Base-by-base conservation (phyloP, 768 basidiomycete genomes). In the Cyclocybe aegerita region DNA sequence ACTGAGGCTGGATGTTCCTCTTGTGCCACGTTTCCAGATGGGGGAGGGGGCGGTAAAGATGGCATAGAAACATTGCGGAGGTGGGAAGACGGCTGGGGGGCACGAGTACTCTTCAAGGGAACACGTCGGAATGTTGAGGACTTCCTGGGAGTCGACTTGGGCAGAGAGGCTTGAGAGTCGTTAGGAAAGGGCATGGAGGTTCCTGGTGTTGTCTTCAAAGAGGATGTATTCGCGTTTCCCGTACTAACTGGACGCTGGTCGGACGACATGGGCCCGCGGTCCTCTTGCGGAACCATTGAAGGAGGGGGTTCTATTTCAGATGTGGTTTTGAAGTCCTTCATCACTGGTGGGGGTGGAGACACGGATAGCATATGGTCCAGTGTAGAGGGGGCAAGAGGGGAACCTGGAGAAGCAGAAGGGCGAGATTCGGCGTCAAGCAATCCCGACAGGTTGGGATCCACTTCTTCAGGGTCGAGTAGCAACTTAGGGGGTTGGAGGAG, bases 101-200 rank as follows among this genome's bases (percentile, higher is more conserved):
- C 33, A 11, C 49, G 51, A 32, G 39, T 42, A 44, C 38, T 58
- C 50, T 54, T 60, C 9, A 42, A 53, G 16, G 75, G 78, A 14
- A 84, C 59, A 42, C 74, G 79, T 23, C 82, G 74, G 61, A 83
- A 82, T 0, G 80, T 81, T 1, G 82, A 77, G 2, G 71, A 57
- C 54, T 71, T 80, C 40, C 53, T 59, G 2, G 55, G 41, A 9
- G 44, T 54, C 14, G 54, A 43, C 12, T 54, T 5, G 23, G 23
- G 23, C 4, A 23, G 43, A 48, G 58, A 49, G 52, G 37, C 44
- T 38, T 56, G 40, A 42, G 41, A 40, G 37, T 44, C 44, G 34
- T 54, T 11, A 45, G 17, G 14, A 39, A 46, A 35, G 33, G 39
- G 37, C 3, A 23, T 5, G 23, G 23, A n/a, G n/a, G n/a, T n/a